Evolutionary conservation across 2,329 filamentous ascomycete genomes (phyloP).

Genomic region (Fusarium oligoseptatum): DNA sequence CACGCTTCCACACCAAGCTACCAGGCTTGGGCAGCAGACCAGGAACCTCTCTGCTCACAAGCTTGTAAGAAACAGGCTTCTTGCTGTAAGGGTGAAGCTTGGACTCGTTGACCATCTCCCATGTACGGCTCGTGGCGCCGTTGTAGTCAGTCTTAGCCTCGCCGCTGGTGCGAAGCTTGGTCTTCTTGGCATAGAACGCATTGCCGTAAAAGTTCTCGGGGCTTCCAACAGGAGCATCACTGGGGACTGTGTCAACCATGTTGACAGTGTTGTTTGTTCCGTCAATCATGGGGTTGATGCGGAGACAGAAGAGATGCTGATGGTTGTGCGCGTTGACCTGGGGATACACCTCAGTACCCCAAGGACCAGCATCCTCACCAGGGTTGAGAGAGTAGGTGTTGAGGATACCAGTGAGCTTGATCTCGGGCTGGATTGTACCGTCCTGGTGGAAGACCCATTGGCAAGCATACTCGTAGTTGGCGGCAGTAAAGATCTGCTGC

Average conservation of each 20-base stretch:
- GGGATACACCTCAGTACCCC: slow-evolving; percentile 88
- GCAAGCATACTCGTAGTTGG: slow-evolving; percentile 89
- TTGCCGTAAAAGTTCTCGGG: slow-evolving; percentile 90
- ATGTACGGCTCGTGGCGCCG: slow-evolving; percentile 81
- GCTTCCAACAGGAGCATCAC: slow-evolving; percentile 81
- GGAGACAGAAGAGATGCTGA: slow-evolving; percentile 93
- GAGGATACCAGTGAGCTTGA: slow-evolving; percentile 91
- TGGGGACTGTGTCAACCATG: slow-evolving; percentile 80
- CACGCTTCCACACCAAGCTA: slow-evolving; percentile 88
- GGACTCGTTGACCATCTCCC: slow-evolving; percentile 90
- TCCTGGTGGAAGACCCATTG: slow-evolving; percentile 89
- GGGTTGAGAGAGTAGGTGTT: slow-evolving; percentile 89
- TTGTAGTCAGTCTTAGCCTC: slow-evolving; percentile 85
- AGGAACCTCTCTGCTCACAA: slow-evolving; percentile 88
- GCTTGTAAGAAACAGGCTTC: slow-evolving; percentile 88
- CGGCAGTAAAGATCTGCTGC: slow-evolving; percentile 93
- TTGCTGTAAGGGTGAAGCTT: slow-evolving; percentile 88
- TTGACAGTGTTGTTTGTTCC: slow-evolving; percentile 88
- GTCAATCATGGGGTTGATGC: slow-evolving; percentile 88
- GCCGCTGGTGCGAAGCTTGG: slow-evolving; percentile 78
- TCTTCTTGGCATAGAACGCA: slow-evolving; percentile 88
- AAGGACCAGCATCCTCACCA: slow-evolving; percentile 85
- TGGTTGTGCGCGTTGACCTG: slow-evolving; percentile 95
- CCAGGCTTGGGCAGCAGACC: slow-evolving; percentile 83
- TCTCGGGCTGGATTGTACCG: slow-evolving; percentile 90